Evolutionary conservation across 139 green algal species (phyloP).

Genomic region (Chlorella sp.): DNA sequence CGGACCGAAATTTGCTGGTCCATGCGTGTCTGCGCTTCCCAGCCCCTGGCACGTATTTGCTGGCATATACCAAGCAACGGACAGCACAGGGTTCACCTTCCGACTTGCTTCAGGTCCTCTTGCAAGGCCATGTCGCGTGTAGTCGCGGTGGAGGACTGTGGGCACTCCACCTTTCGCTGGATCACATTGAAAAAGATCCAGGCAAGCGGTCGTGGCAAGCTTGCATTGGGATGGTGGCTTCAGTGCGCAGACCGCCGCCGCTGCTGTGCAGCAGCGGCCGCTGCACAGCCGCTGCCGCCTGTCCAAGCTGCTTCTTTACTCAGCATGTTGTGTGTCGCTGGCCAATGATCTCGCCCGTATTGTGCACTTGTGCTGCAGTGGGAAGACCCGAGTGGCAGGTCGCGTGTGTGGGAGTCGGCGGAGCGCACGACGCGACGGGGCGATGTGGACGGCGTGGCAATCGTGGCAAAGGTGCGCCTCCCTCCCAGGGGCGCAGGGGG

Average conservation of each 20-base stretch:
- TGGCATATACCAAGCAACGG: not conserved
- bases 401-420: constrained; percentile 59
- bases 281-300: not conserved
- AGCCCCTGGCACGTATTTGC: no score
- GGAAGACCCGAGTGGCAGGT: constrained; percentile 47
- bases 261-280: not conserved
- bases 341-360: not conserved
- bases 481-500: no score
- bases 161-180: constrained; percentile 53
- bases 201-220: not conserved
- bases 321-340: not conserved
- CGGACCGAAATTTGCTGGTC: no score
- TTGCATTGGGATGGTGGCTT: not conserved
- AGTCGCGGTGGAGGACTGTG: constrained; percentile 35
- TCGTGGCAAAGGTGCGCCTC: constrained; percentile 44
- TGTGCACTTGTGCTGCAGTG: constrained; percentile 43
- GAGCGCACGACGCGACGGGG: constrained; percentile 55
- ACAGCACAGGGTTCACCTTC: not conserved
- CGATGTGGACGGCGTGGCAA: constrained; percentile 55
- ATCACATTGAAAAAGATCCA: constrained; percentile 40
- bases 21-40: not conserved
- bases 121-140: constrained; percentile 17
- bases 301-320: not conserved
- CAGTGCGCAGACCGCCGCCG: not conserved
- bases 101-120: not conserved